Conservation (phyloP, 805 yeast species). For the Saccharomycopsis malanga region DNA sequence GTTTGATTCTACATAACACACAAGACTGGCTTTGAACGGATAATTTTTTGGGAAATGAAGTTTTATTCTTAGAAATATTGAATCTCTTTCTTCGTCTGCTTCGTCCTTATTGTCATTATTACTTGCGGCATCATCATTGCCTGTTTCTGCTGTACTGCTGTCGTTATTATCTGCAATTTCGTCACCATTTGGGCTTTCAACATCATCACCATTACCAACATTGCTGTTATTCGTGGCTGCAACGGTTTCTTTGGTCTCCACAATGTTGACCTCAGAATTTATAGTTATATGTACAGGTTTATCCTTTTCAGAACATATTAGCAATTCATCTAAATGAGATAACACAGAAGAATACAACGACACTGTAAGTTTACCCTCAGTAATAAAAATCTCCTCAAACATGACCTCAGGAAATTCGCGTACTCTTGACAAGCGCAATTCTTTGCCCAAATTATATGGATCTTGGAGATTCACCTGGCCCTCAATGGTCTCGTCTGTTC, state of each 20-base stretch:
- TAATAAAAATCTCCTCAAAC: constrained; percentile 82
- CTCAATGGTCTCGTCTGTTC: constrained; percentile 33
- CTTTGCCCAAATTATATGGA: constrained; percentile 78
- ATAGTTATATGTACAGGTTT: too few relatives aligned
- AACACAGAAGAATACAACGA: constrained; percentile 82
- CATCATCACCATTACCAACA: neutral
- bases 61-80: constrained; percentile 57
- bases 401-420: constrained; percentile 60
- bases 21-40: constrained; percentile 50
- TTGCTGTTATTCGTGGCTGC: neutral
- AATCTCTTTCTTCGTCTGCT: neutral
- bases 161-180: neutral
- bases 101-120: neutral
- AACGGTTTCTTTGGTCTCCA: neutral
- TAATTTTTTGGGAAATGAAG: constrained; percentile 67
- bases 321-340: constrained; percentile 22
- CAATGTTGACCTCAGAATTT: too few relatives aligned
- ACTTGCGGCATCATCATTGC: neutral
- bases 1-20: constrained; percentile 69
- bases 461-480: constrained; percentile 30
- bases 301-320: constrained; percentile 9
- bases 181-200: neutral
- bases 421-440: constrained; percentile 79
- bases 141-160: neutral
- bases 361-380: constrained; percentile 71